Base-by-base conservation (phyloP, 139 green algal genomes). In the Microglena sp. region DNA sequence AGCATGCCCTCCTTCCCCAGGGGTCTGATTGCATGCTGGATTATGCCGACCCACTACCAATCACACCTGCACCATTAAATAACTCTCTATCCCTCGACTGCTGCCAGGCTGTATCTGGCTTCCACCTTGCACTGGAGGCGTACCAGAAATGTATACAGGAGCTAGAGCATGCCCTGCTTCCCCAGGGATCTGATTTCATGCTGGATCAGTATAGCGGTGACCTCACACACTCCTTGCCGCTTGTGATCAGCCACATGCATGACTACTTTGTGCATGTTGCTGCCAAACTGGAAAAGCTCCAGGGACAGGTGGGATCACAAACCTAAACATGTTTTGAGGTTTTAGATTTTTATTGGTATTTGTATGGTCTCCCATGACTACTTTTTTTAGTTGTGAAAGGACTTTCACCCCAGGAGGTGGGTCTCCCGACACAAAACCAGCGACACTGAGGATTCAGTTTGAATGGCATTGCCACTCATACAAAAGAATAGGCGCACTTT, bases 231-330 rank as follows among this genome's bases (percentile, higher is more conserved):
- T n/a, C 30, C 15, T 57, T 81, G 61, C 74, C 74, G 18, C 56
- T 53, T 32, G 60, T 76, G 26, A 68, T 81, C 29, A 60, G 58
- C 24, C 64, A 76, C 67, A 70, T 82, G 67, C 67, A 77, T 54
- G 70, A 77, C 67, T 82, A 74, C 56, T 76, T 82, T 40, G 67
- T 77, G 33, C 75, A 82, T 54, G 67, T 82, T 27, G 75, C 75
- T 5, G 75, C 75, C 1, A 50, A 63, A 31, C 29, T 82, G 58
- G 75, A 82, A 54, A 53, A 33, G 43, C 57, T 82, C 54, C 75
- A 82, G 11, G 44, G 30, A 29, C 24, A 75, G 72, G 72, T 78
- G 55, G 8, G 57, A n/a, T n/a, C n/a, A n/a, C n/a, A n/a, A n/a
- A n/a, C n/a, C n/a, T n/a, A 1, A 24, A n/a, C 26, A n/a, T n/a